Base-by-base conservation (phyloP, 768 basidiomycete genomes). In the Saitozyma podzolica region DNA sequence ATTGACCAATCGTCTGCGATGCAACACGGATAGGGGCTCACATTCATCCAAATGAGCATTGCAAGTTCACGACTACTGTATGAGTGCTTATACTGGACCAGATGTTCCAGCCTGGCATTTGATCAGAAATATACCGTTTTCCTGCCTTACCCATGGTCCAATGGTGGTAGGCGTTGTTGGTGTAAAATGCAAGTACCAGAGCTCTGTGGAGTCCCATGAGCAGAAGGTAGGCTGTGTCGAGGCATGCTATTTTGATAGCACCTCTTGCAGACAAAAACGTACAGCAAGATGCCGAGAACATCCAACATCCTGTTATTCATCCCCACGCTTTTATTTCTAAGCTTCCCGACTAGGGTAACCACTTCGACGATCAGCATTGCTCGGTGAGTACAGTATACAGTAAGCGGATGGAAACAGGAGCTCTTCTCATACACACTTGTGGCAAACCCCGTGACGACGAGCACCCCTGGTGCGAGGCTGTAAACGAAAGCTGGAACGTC, bases 231-330 rank as follows among this genome's bases (percentile, higher is more conserved):
- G 29, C 29, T 29, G 2, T 5, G 29, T 29, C 29, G 29, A 29
- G 5, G 29, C 29, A 29, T 29, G 29, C 29, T 5, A 29, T 29
- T 5, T 29, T 5, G 29, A 5, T 2, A 29, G 29, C 29, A 29
- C 29, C 29, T 29, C 2, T 29, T 2, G 29, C 29, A 5, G 29
- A 29, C 29, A 29, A 29, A 29, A 2, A 29, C 5, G 29, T 29
- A 87, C 74, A 88, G 84, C 29, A 89, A 86, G 13, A 86, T 87
- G 84, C 88, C 88, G 56, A 90, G 82, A 7, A 89, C 88, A 3
- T 87, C 86, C 59, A 90, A 80, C 64, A 88, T 82, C 45, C 80
- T 80, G 59, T 81, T 86, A 10, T 84, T 82, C 56, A 88, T 80
- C 0, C 79, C 80, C 17, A 89, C 81, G 51, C 83, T 78, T 50